Evolutionary conservation across 257 asterid species (phyloP), one percentile per base, ranked within the genome.

Genomic region (Anisodus tanguticus): DNA sequence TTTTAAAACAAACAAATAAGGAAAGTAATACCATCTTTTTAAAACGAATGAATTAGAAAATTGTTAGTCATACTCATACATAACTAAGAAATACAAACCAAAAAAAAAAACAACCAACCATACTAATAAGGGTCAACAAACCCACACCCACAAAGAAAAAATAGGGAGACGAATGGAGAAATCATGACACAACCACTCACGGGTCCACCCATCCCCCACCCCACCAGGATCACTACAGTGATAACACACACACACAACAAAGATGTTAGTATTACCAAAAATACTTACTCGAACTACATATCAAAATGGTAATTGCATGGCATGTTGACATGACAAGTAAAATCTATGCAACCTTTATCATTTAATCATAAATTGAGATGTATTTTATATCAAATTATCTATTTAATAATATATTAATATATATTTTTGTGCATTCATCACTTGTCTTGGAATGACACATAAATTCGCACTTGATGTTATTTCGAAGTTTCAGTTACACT

Each of bases 131-230:
- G 15, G 87, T 81, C 83, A 81, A 81, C 86, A 84, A 82, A 83
- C 58, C 19, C 79, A 45, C 85, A 70, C 77, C 54, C 82, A 9
- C 13, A 57, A 31, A 54, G 37, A n/a, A 79, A 19, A 41, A 39
- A 55, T 13, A 16, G 63, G 55, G 9, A 57, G 45, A 55, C 81
- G 68, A 58, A 63, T 58, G 83, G 85, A 45, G 83, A 81, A 88
- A 91, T 88, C 88, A 89, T 85, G 70, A 67, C 79, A 47, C 92
- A 90, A 86, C 93, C 82, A 91, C 87, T 84, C 76, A 13, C 5
- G 91, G 94, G 87, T 19, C 91, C 90, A 85, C 86, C 85, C 86
- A 84, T 78, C 82, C 60, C 59, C 58, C 64, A 63, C 62, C 80
- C 11, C 11, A 49, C 55, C 11, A 9, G 54, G 17, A 45, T 51